A percentile compares a stretch with the other conserved stretches of the same genome.
These are phyloP conservation scores for Paecilomyces variotii DNA, from an alignment of 2,329 filamentous ascomycete species.

Conservation along the genomic window DNA sequence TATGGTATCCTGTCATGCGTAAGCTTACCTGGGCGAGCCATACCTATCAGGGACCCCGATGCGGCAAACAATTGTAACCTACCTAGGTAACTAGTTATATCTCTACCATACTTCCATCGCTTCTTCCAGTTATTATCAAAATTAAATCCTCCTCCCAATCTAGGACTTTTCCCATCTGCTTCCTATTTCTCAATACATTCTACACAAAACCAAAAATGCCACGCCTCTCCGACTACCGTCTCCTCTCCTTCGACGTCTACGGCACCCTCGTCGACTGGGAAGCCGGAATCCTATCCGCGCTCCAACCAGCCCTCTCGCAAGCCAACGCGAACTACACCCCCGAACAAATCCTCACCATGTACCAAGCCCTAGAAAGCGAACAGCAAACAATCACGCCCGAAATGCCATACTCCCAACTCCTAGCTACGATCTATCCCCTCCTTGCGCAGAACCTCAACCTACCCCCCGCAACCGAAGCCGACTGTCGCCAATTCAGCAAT, in stretches of 20 bases:
- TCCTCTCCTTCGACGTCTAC: slow-evolving; percentile 70
- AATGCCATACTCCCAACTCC: slow-evolving; percentile 52
- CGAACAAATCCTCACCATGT: slow-evolving; percentile 36
- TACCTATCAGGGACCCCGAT: background rate
- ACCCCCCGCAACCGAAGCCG: slow-evolving; percentile 14
- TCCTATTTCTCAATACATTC: background rate
- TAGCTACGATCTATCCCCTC: slow-evolving; percentile 39
- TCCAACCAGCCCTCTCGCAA: slow-evolving; percentile 39
- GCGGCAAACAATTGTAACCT: background rate
- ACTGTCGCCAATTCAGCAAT: slow-evolving; percentile 41
- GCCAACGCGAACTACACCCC: slow-evolving; percentile 29
- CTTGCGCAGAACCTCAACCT: slow-evolving; percentile 23
- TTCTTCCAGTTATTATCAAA: background rate
- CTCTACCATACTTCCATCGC: background rate
- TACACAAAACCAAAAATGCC: background rate
- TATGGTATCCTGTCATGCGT: background rate
- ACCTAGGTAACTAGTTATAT: background rate
- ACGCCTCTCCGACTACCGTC: slow-evolving; percentile 31
- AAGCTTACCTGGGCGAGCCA: background rate
- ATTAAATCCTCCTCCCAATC: background rate
- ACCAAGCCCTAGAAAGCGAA: slow-evolving; percentile 40
- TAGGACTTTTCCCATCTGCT: background rate
- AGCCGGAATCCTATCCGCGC: slow-evolving; percentile 49
- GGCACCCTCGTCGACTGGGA: slow-evolving; percentile 77
- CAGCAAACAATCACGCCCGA: slow-evolving; percentile 49